These are phyloP conservation scores for Trapa bicornis DNA, from an alignment of 345 rosid species.

Conservation along the genomic window DNA sequence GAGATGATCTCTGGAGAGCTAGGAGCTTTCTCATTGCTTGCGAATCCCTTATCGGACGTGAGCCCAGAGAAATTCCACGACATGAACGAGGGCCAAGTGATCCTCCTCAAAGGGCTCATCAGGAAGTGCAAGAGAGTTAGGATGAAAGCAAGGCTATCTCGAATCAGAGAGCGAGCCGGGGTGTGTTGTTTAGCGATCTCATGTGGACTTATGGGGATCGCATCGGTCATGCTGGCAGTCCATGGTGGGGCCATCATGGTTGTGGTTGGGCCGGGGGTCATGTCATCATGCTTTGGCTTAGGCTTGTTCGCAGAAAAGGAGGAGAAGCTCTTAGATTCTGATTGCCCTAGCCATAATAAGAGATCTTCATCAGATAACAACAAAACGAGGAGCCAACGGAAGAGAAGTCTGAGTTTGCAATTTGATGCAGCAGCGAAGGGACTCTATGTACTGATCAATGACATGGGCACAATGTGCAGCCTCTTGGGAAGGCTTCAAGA, in stretches of 20 bases:
- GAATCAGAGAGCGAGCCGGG: conserved; percentile 35
- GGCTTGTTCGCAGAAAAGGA: not conserved
- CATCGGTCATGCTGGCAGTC: conserved; percentile 36
- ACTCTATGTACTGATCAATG: conserved; percentile 56
- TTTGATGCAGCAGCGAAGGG: conserved; percentile 76
- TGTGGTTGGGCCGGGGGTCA: conserved; percentile 45
- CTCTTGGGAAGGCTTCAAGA: conserved; percentile 43
- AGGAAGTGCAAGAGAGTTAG: conserved; percentile 30
- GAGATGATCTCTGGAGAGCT: conserved; percentile 35
- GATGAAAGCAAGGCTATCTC: conserved; percentile 29
- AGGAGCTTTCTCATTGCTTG: conserved; percentile 27
- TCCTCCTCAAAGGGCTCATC: conserved; percentile 33
- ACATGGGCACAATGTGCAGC: conserved; percentile 58
- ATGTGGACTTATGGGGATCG: conserved; percentile 25
- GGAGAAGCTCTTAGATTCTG: not conserved
- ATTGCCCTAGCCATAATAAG: not conserved
- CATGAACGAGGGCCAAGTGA: conserved; percentile 31
- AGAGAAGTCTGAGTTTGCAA: conserved; percentile 32
- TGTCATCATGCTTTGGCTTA: conserved; percentile 24
- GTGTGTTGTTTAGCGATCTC: conserved; percentile 30
- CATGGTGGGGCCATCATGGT: conserved; percentile 57
- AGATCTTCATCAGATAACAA: not conserved
- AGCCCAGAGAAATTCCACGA: conserved; percentile 21
- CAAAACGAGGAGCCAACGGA: not conserved
- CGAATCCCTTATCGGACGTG: conserved; percentile 43